Percentiles rank a stretch among this genome's conserved stretches.
These are phyloP conservation scores for Boletus rufocinnamomeus DNA, from an alignment of 768 basidiomycete species.

Conservation along the genomic window DNA sequence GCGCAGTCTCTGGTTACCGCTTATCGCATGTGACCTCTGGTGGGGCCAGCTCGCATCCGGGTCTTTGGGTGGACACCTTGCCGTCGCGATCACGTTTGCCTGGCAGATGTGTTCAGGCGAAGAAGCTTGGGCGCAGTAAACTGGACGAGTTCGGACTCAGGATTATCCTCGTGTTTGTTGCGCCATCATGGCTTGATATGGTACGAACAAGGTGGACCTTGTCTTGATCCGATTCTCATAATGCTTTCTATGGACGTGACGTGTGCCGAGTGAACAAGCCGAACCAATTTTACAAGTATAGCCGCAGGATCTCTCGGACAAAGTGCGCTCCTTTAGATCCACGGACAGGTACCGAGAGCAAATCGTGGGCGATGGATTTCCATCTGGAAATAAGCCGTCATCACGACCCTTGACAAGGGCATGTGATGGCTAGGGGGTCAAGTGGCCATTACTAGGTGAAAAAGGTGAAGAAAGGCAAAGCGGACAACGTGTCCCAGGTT, in stretches of 20 bases:
- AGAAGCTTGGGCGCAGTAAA: conserved; percentile 1
- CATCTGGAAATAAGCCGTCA: neutral
- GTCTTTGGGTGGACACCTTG: neutral
- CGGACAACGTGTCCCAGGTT: conserved; percentile 17
- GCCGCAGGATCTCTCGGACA: neutral
- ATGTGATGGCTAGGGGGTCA: neutral
- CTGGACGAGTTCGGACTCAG: neutral
- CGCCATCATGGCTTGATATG: conserved; percentile 3
- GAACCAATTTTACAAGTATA: neutral
- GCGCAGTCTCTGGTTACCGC: neutral
- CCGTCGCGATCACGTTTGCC: neutral
- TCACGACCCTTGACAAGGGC: conserved; percentile 7
- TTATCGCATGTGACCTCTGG: neutral
- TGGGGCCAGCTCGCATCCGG: neutral
- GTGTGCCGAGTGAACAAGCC: neutral
- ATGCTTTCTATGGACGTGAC: conserved; percentile 2
- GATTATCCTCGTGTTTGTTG: conserved; percentile 3
- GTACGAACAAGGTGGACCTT: neutral
- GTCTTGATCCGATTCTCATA: conserved; percentile 15
- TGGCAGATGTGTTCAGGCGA: neutral
- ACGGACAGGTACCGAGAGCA: neutral
- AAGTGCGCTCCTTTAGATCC: conserved; percentile 16
- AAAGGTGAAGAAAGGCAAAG: neutral
- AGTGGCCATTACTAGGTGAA: neutral
- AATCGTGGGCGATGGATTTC: neutral